These are phyloP conservation scores for Dictyostelium firmibasis DNA, from an alignment of 78 protist genomes.

Conservation along the genomic window DNA sequence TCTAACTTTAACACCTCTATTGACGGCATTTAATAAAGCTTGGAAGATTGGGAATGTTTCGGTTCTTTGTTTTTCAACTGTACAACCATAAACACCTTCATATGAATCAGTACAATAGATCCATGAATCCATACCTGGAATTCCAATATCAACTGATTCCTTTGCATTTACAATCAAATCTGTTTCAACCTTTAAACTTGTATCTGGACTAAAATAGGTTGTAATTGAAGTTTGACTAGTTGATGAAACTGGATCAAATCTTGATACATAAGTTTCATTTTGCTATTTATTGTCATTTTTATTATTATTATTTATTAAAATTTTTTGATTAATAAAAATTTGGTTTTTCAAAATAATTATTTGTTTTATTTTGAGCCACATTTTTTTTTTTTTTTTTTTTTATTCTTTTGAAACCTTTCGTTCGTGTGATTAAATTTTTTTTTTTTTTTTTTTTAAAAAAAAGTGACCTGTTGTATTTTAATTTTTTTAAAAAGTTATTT, in stretches of 20 bases:
- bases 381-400: too few relatives aligned
- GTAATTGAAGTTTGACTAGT: slow-evolving; percentile 25
- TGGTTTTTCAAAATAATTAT: too few relatives aligned
- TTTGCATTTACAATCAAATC: slow-evolving; percentile 22
- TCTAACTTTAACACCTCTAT: slow-evolving; percentile 80
- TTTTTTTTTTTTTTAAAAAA: too few relatives aligned
- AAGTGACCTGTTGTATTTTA: too few relatives aligned
- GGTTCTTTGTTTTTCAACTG: slow-evolving; percentile 51
- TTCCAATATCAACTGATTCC: slow-evolving; percentile 50
- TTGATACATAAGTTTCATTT: slow-evolving; percentile 33
- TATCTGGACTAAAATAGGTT: slow-evolving; percentile 70
- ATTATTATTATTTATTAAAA: too few relatives aligned
- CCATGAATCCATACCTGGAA: slow-evolving; percentile 77
- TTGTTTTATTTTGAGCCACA: too few relatives aligned
- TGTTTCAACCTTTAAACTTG: slow-evolving; percentile 41
- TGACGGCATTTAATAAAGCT: slow-evolving; percentile 80
- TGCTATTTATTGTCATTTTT: too few relatives aligned
- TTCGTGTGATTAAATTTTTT: too few relatives aligned
- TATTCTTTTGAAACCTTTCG: too few relatives aligned
- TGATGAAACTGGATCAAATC: slow-evolving; percentile 23
- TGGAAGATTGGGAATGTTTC: slow-evolving; percentile 77
- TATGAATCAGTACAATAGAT: slow-evolving; percentile 13
- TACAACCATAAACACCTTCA: slow-evolving; percentile 59
- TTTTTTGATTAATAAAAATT: too few relatives aligned
- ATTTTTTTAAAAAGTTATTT: too few relatives aligned